Evolutionary conservation across 2,329 filamentous ascomycete genomes (phyloP), one percentile per base, ranked within the genome.

Genomic region (Diplodia scrobiculata): DNA sequence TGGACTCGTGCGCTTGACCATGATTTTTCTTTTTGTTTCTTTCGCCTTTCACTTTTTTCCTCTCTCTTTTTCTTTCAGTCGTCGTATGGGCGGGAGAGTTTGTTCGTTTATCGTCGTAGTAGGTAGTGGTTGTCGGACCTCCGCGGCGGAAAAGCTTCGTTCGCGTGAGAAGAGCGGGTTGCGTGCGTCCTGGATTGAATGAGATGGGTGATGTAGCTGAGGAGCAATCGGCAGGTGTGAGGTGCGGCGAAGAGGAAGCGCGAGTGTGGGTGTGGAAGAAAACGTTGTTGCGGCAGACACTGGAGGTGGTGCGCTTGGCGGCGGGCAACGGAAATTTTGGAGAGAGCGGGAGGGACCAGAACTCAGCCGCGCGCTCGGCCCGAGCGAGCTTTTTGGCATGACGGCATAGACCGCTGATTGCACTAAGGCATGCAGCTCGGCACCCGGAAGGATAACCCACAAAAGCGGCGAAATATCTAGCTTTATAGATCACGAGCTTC

Each of bases 1-100:
- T 34, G 95, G 95, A 69, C 76, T 74, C 66, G 76, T 77, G 66
- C 81, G 64, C 45, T 66, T 60, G 27, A 52, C 48, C 64, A 66
- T 65, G 9, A 41, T 48, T 38, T 36, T 10, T 36, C 5, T 34
- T 32, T 32, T 9, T 34, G 1, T 34, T 34, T 32, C 9, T 32
- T 10, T 34, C 32, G 32, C 7, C 2, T 36, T 36, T 36, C 34
- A 3, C 34, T 36, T 36, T 36, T 36, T 36, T 13, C 10, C 34
- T 13, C 21, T 21, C 21, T 13, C 10, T 36, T 7, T 36, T 7
- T 10, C 34, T 5, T 17, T 34, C 5, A 4, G 29, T 14, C 21
- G 14, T 45, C 14, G 9, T 41, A 14, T 17, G 36, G 6, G 38
- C 19, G 10, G 25, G 11, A 19, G 19, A 10, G 14, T 21, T 60